Evolutionary conservation across 352 stramenopile species (phyloP).

Genomic region (Phytophthora sp.): DNA sequence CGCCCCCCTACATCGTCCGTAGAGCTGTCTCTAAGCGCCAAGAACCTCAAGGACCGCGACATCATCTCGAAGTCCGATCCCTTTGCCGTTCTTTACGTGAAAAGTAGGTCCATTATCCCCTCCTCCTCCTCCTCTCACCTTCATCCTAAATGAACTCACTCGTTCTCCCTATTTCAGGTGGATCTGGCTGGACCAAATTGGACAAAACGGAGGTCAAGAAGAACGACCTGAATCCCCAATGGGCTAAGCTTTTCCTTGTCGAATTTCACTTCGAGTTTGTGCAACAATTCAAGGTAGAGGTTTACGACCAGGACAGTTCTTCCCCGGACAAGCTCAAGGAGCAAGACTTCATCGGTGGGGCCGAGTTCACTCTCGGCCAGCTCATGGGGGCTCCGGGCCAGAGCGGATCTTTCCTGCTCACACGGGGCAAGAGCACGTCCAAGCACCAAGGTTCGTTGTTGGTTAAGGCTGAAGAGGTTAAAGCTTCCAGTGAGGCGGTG

Average conservation of each 20-base stretch:
- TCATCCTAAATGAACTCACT: background rate
- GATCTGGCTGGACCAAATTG: slow-evolving; percentile 67
- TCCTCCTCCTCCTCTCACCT: background rate
- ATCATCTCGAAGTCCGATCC: slow-evolving; percentile 89
- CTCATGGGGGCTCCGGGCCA: slow-evolving; percentile 79
- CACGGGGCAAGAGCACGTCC: slow-evolving; percentile 43
- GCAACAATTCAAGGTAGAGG: slow-evolving; percentile 84
- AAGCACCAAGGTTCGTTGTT: slow-evolving; percentile 60
- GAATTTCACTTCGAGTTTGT: slow-evolving; percentile 88
- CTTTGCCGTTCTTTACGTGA: slow-evolving; percentile 73
- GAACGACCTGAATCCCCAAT: slow-evolving; percentile 79
- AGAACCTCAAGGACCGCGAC: slow-evolving; percentile 86
- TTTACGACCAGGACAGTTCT: slow-evolving; percentile 87
- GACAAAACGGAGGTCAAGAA: slow-evolving; percentile 83
- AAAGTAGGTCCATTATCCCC: slow-evolving; percentile 26
- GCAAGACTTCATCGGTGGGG: slow-evolving; percentile 78
- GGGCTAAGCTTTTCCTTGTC: slow-evolving; percentile 80
- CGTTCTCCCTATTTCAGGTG: slow-evolving; percentile 34
- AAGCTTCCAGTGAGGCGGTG: slow-evolving; percentile 54
- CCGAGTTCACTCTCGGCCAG: slow-evolving; percentile 80
- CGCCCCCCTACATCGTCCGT: slow-evolving; percentile 54
- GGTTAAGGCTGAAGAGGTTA: slow-evolving; percentile 65
- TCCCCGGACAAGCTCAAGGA: slow-evolving; percentile 61
- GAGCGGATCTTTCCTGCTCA: slow-evolving; percentile 64
- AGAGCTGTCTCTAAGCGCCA: slow-evolving; percentile 86